phyloP scores from a whole-genome alignment of 2,329 filamentous ascomycete genomes.

The Trichophyton benhamiae region DNA sequence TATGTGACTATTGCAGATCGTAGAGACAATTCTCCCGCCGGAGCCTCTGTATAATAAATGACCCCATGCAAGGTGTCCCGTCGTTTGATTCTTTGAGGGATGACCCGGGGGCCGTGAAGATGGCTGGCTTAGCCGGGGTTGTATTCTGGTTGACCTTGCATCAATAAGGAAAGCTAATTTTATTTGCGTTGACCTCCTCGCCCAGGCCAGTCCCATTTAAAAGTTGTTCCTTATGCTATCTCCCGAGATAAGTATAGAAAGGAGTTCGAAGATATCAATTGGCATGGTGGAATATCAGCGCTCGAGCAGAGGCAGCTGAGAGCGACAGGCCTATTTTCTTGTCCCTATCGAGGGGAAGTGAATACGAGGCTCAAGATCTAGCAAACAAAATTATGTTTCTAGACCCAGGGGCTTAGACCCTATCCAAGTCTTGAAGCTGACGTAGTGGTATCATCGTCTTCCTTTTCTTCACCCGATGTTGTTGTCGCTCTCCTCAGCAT shows the following conservation, averaged over 20 bases:
- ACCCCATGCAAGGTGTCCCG: neutral
- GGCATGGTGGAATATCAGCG: neutral
- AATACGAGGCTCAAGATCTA: neutral
- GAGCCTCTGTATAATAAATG: neutral
- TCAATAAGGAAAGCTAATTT: slow-evolving; percentile 4
- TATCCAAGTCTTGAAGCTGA: neutral
- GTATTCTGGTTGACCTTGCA: slow-evolving; percentile 25
- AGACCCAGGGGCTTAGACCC: neutral
- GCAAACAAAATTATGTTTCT: neutral
- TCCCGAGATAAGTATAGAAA: neutral
- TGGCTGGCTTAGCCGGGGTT: slow-evolving; percentile 13
- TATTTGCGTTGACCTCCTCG: neutral
- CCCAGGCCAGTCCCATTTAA: neutral
- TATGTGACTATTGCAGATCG: neutral
- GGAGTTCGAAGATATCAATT: neutral
- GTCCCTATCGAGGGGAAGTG: neutral
- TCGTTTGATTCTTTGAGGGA: neutral
- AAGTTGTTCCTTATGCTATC: neutral
- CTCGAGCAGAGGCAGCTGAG: neutral
- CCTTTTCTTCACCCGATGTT: neutral
- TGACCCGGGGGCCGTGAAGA: slow-evolving; percentile 5
- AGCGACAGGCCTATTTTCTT: neutral
- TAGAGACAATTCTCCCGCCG: neutral
- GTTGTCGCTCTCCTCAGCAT: neutral
- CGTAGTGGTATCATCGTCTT: neutral